These are phyloP conservation scores for peach (Prunus persica) DNA, from an alignment of 306 rosid species.

Conservation along the genomic window DNA sequence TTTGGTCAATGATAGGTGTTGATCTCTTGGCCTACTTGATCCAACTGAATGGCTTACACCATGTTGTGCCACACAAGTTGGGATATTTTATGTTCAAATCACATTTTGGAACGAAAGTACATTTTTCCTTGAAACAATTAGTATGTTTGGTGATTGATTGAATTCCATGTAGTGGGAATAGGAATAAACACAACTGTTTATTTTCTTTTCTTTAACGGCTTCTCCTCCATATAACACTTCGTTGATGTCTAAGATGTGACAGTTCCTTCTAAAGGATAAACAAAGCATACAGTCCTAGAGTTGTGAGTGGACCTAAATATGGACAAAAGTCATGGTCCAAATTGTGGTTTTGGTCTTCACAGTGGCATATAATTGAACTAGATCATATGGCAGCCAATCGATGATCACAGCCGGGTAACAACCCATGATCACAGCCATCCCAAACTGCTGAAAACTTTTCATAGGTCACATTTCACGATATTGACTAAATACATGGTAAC, in stretches of 20 bases:
- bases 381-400: conserved; percentile 8
- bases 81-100: conserved; percentile 1
- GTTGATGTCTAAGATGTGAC: conserved; percentile 19
- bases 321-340: conserved; percentile 19
- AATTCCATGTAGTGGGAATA: background rate
- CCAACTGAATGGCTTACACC: conserved; percentile 28
- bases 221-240: background rate
- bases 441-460: conserved; percentile 15
- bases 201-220: background rate
- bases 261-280: conserved; percentile 15
- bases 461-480: conserved; percentile 16
- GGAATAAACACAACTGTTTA: background rate
- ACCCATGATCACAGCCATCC: conserved; percentile 16
- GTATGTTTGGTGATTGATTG: conserved; percentile 9
- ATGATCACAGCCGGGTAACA: conserved; percentile 6
- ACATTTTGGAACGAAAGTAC: conserved; percentile 9
- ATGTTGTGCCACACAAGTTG: conserved; percentile 17
- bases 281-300: background rate
- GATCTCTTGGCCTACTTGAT: conserved; percentile 18
- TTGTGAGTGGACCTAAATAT: conserved; percentile 22
- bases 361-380: conserved; percentile 18
- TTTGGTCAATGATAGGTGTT: conserved; percentile 29
- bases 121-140: conserved; percentile 4
- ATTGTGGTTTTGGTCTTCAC: conserved; percentile 18
- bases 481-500: conserved; percentile 13